These are phyloP conservation scores for Picea abies DNA, from an alignment of 83 land plant genomes.

Conservation along the genomic window DNA sequence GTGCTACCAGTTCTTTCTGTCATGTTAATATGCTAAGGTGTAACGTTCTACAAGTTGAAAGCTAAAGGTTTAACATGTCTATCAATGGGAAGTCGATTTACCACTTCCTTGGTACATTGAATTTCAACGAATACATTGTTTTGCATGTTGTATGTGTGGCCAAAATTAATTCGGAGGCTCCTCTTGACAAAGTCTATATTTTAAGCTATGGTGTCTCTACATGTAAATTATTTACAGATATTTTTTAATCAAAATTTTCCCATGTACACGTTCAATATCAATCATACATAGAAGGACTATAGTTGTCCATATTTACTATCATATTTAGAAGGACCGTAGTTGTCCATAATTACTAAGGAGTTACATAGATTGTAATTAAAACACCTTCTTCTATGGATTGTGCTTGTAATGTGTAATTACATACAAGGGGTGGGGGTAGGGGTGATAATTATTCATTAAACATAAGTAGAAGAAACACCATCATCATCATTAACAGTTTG, in stretches of 20 bases:
- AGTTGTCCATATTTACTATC: slow-evolving; percentile 33
- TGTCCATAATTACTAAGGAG: slow-evolving; percentile 46
- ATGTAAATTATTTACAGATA: neutral
- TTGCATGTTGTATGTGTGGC: slow-evolving; percentile 34
- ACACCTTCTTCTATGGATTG: too few relatives aligned
- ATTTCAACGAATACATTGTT: slow-evolving; percentile 48
- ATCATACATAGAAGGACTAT: neutral
- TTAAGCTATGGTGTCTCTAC: slow-evolving; percentile 41
- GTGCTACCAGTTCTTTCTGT: too few relatives aligned
- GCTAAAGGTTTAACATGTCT: slow-evolving; percentile 19
- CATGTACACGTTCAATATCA: too few relatives aligned
- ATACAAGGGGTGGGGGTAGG: too few relatives aligned
- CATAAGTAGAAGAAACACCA: too few relatives aligned
- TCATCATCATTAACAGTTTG: too few relatives aligned
- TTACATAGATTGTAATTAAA: slow-evolving; percentile 40
- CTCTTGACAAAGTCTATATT: slow-evolving; percentile 37
- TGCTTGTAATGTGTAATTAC: too few relatives aligned
- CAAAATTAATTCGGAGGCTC: slow-evolving; percentile 33
- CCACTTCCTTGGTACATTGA: slow-evolving; percentile 31
- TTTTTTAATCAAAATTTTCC: too few relatives aligned
- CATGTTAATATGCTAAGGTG: too few relatives aligned
- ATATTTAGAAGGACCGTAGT: neutral
- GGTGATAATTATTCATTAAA: too few relatives aligned
- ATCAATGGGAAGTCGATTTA: slow-evolving; percentile 25
- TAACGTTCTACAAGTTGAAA: too few relatives aligned